Evolutionary conservation across 805 yeast species (phyloP), one percentile per base, ranked within the genome.

Genomic region (Ogataea nonfermentans): DNA sequence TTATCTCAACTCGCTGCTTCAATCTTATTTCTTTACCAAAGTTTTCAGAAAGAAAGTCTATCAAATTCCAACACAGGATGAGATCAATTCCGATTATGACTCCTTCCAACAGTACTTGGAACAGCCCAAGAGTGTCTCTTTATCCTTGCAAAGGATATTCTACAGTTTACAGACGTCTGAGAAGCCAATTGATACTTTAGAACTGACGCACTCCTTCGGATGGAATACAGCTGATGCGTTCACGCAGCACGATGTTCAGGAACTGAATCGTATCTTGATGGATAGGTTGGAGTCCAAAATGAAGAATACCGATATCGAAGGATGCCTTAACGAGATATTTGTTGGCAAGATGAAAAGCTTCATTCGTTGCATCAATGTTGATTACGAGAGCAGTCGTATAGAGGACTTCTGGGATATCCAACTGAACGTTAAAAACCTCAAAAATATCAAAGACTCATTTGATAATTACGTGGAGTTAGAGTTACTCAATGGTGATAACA

Each of bases 391-490:
- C 27, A 79, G 95, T 3, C 75, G 97, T 46, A 77, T 74, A 3
- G 99, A 93, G 62, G 98, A 93, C 57, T 93, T 85, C 57, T 93
- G 99, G 99, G 99, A 93, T 68, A 85, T 93, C 46, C 99, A 93
- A 63, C 69, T 93, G 45, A 93, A 93, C 55, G 99, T 93, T 16
- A 88, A 87, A 57, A 84, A 89, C 24, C 73, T 89, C 70, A 71
- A 69, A 37, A 79, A 81, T 53, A 71, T 93, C 33, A 68, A 76
- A 40, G 81, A 80, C 37, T 81, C 96, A 0, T 93, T 93, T 62
- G 75, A 78, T 35, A 86, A 89, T 59, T 93, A 93, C 59, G 79
- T 90, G 39, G 95, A 88, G 50, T 81, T 82, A 22, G 99, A 93
- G 65, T 71, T 86, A 61, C 71, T 93, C 59, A 84, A 84, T 41